Percentiles rank a stretch among this genome's conserved stretches.
Conservation (phyloP, 116 monocot species). For the Zostera marina region DNA sequence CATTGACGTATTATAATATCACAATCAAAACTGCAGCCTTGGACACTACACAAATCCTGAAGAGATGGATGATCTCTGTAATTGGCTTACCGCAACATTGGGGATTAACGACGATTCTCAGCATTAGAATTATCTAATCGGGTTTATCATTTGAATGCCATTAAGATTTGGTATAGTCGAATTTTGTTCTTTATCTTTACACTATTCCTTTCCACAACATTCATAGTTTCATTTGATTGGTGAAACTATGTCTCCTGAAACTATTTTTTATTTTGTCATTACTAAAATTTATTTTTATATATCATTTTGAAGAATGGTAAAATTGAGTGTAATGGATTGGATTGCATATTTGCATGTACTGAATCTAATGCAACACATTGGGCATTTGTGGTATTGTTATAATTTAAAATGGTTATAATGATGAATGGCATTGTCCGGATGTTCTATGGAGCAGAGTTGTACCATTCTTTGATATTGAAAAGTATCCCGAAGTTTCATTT, state of each 20-base stretch:
- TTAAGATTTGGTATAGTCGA: background rate
- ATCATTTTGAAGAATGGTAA: conserved; percentile 25
- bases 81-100: conserved; percentile 44
- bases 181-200: background rate
- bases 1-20: background rate
- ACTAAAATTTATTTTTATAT: conserved; percentile 18
- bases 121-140: background rate
- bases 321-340: conserved; percentile 32
- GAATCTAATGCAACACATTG: conserved; percentile 58
- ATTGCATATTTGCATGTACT: conserved; percentile 32
- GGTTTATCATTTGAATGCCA: background rate
- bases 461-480: conserved; percentile 46
- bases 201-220: background rate
- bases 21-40: conserved; percentile 30
- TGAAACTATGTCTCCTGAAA: too few species aligned
- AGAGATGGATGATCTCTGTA: conserved; percentile 88
- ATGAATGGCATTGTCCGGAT: conserved; percentile 80
- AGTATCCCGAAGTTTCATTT: too few species aligned
- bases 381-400: conserved; percentile 68
- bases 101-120: conserved; percentile 34
- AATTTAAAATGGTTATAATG: conserved; percentile 70
- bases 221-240: background rate
- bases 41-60: conserved; percentile 80
- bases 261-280: too few species aligned
- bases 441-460: conserved; percentile 72